Evolutionary conservation across 2,329 filamentous ascomycete genomes (phyloP), one percentile per base, ranked within the genome.

Genomic region (Paraphaeosphaeria sporulosa): DNA sequence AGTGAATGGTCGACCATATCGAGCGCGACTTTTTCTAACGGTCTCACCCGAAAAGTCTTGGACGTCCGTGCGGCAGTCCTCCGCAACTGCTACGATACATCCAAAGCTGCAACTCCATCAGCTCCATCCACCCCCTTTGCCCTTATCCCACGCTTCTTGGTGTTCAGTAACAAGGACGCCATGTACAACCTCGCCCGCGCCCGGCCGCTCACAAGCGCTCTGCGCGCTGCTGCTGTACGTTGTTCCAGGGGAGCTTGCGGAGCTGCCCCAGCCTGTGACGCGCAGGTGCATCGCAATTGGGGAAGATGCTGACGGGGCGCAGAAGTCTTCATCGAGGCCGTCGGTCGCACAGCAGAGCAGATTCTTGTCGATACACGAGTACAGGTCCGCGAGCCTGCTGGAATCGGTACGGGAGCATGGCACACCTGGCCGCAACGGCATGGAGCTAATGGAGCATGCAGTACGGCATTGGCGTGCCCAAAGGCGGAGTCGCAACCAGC

Each of bases 331-430:
- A 60, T 71, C 85, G 67, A 82, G 81, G 73, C 82, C 78, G 72
- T 80, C 83, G 86, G 74, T 86, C 82, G 71, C 87, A 76, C 90
- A 95, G 82, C 94, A 97, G 83, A 88, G 86, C 82, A 89, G 95
- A 84, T 89, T 91, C 77, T 88, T 99, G 78, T 95, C 93, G 78
- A 97, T 99, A 77, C 95, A 99, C 86, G 95, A 99, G 85, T 98
- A 97, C 84, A 90, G 94, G 76, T 97, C 95, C 73, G 93, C 93
- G 73, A 92, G 94, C 80, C 89, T 99, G 71, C 87, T 99, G 76
- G 92, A 89, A 76, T 82, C 81, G 72, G 86, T 89, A 82, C 65
- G 78, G 49, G 55, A 44, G n/a, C 56, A 63, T 49, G 56, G 53
- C 34, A 54, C 53, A 55, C 60, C 43, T 58, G 59, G 52, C 58